Conservation (phyloP, 208 protist genomes). For the Angomonas desouzai region DNA sequence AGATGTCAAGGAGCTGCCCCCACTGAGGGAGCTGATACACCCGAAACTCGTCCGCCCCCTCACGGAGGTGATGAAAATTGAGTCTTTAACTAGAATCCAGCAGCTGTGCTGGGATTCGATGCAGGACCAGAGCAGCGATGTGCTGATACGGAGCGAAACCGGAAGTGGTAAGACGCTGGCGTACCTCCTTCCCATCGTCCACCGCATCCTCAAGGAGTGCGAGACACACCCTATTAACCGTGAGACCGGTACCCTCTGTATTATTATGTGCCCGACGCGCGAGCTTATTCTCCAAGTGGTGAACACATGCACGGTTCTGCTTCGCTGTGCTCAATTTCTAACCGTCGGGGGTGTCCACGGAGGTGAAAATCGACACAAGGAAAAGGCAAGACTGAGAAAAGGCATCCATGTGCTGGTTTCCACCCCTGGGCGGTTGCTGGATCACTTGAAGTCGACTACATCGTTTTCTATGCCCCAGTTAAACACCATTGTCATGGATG, state of each 20-base stretch:
- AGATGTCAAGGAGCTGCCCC: conserved; percentile 36
- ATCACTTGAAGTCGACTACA: conserved; percentile 78
- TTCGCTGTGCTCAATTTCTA: conserved; percentile 81
- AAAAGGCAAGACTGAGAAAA: conserved; percentile 84
- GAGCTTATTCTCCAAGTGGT: conserved; percentile 86
- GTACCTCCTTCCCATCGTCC: conserved; percentile 92
- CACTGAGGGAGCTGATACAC: conserved; percentile 58
- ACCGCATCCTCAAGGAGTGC: conserved; percentile 86
- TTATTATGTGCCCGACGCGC: conserved; percentile 83
- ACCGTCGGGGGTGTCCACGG: conserved; percentile 79
- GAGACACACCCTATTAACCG: conserved; percentile 63
- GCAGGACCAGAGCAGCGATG: conserved; percentile 68
- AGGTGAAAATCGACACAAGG: conserved; percentile 82
- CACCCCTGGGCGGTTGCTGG: conserved; percentile 84
- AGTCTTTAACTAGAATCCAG: conserved; percentile 91
- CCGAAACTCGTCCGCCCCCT: conserved; percentile 61
- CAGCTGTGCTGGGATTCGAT: conserved; percentile 89
- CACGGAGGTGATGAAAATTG: conserved; percentile 56
- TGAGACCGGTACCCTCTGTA: conserved; percentile 66
- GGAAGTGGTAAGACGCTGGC: conserved; percentile 94
- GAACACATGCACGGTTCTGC: conserved; percentile 56
- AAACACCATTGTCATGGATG: conserved; percentile 95
- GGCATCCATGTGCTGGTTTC: conserved; percentile 78
- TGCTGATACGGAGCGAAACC: conserved; percentile 85
- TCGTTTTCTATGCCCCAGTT: conserved; percentile 55